These are phyloP conservation scores for Sideroxylon spinosum DNA, from an alignment of 179 eudicot species.

Conservation along the genomic window DNA sequence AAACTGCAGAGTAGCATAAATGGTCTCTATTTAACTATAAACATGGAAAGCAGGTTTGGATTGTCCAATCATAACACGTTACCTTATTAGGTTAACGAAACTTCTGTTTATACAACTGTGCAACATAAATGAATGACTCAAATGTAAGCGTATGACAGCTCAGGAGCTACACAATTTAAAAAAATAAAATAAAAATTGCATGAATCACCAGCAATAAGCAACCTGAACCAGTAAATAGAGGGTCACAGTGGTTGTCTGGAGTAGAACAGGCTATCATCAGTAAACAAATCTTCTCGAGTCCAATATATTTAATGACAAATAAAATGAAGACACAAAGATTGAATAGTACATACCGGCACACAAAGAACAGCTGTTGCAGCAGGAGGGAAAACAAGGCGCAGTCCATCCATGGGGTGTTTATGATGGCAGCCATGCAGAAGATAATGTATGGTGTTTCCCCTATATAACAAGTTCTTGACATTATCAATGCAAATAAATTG, in stretches of 20 bases:
- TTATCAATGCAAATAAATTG: slow-evolving; percentile 3
- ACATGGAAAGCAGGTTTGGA: no score
- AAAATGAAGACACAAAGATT: not conserved
- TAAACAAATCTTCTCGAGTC: not conserved
- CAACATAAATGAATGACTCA: not conserved
- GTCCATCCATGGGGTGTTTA: slow-evolving; percentile 96
- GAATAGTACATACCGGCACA: slow-evolving; percentile 52
- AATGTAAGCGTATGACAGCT: not conserved
- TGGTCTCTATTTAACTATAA: no score
- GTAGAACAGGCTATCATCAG: not conserved
- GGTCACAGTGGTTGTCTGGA: not conserved
- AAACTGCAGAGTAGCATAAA: no score
- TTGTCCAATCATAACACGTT: no score
- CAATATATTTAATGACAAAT: not conserved
- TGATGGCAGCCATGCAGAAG: slow-evolving; percentile 98
- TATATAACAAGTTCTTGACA: slow-evolving; percentile 21
- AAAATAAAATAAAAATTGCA: not conserved
- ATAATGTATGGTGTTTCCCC: slow-evolving; percentile 88
- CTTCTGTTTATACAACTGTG: no score
- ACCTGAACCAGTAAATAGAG: not conserved
- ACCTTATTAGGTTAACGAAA: no score
- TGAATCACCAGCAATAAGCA: not conserved
- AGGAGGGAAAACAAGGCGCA: slow-evolving; percentile 98
- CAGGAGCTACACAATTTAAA: not conserved
- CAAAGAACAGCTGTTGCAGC: slow-evolving; percentile 75